phyloP scores from a whole-genome alignment of 2,329 filamentous ascomycete species.

The Trichoderma koningii region DNA sequence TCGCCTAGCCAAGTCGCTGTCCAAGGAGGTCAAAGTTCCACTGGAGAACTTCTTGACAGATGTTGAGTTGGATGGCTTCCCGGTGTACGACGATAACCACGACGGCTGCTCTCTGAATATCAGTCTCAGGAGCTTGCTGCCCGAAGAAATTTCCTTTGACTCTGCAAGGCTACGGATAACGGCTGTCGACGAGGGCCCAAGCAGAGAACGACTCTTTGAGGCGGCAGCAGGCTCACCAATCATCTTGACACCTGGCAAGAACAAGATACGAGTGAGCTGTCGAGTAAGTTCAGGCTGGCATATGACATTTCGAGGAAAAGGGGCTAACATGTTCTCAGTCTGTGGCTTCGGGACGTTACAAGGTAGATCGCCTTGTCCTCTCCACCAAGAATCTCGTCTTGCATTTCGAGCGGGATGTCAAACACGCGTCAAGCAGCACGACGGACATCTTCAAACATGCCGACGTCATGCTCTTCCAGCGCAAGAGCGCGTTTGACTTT shows the following conservation, averaged over 20 bases:
- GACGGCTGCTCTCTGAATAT: conserved; percentile 77
- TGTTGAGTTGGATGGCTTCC: conserved; percentile 66
- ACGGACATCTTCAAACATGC: conserved; percentile 59
- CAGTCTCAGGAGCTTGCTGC: conserved; percentile 69
- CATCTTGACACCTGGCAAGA: conserved; percentile 52
- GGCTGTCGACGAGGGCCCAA: conserved; percentile 55
- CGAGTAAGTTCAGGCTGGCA: conserved; percentile 37
- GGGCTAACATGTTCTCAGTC: conserved; percentile 49
- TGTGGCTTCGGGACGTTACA: conserved; percentile 71
- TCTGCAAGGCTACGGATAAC: conserved; percentile 65
- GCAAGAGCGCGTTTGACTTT: conserved; percentile 67
- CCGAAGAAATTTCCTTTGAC: conserved; percentile 68
- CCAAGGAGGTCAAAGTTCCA: conserved; percentile 65
- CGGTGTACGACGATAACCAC: conserved; percentile 67
- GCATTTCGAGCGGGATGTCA: conserved; percentile 62
- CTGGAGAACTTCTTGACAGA: conserved; percentile 74
- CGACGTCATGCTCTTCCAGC: conserved; percentile 73
- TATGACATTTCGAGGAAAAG: background rate
- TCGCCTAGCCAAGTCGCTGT: conserved; percentile 46
- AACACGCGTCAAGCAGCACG: conserved; percentile 49
- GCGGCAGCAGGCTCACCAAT: conserved; percentile 32
- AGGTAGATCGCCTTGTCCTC: conserved; percentile 71
- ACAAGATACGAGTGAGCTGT: conserved; percentile 41
- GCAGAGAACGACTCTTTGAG: conserved; percentile 57
- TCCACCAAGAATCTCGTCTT: conserved; percentile 64